A percentile compares a stretch with the other conserved stretches of the same genome.
Evolutionary conservation across 2,329 filamentous ascomycete genomes (phyloP).

Genomic region (Myrmaecium sp.): DNA sequence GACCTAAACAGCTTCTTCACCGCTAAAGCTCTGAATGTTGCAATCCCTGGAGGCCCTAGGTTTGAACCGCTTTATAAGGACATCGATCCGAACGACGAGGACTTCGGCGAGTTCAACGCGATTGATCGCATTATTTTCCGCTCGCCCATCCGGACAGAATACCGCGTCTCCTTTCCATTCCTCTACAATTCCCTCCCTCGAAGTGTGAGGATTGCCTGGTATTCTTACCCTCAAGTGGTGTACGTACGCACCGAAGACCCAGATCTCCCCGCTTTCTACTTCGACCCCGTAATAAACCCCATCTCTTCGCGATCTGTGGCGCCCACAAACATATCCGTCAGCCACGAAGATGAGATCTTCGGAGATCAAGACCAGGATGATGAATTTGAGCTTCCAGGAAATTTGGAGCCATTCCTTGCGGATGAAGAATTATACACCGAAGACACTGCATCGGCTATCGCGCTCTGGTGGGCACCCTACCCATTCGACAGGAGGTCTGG

Average conservation of each 20-base stretch:
- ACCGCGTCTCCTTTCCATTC: constrained; percentile 83
- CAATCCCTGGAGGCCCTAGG: constrained; percentile 88
- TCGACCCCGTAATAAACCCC: constrained; percentile 93
- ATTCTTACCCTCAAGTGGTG: constrained; percentile 82
- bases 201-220: constrained; percentile 86
- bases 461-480: constrained; percentile 95
- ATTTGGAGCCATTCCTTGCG: constrained; percentile 71
- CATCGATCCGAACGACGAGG: constrained; percentile 94
- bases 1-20: constrained; percentile 89
- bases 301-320: constrained; percentile 90
- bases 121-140: constrained; percentile 99
- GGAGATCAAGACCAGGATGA: constrained; percentile 66
- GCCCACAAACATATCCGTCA: constrained; percentile 81
- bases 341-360: constrained; percentile 88
- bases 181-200: constrained; percentile 92
- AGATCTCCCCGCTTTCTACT: constrained; percentile 88
- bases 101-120: constrained; percentile 98
- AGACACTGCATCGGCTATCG: constrained; percentile 80
- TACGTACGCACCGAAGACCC: constrained; percentile 79
- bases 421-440: constrained; percentile 80
- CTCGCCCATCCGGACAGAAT: constrained; percentile 85
- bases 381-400: constrained; percentile 65
- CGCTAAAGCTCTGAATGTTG: constrained; percentile 91
- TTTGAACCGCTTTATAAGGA: constrained; percentile 98
- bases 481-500: constrained; percentile 91